Evolutionary conservation across 2,329 filamentous ascomycete species (phyloP).

Genomic region (Pseudocercospora cruenta): DNA sequence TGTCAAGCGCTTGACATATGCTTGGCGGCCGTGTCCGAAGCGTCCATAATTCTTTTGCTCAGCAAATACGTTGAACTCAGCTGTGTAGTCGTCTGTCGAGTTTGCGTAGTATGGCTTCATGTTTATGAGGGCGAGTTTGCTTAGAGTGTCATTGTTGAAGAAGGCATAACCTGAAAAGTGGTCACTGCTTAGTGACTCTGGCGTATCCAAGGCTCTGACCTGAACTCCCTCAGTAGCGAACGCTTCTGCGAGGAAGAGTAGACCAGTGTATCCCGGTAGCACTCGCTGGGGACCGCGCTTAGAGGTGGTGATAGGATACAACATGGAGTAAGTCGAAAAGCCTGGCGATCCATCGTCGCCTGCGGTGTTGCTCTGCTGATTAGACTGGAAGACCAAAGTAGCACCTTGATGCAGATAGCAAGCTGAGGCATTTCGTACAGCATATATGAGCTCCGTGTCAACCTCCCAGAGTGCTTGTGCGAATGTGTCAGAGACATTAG

Average conservation of each 20-base stretch:
- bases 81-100: slow-evolving; percentile 32
- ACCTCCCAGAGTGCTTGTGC: slow-evolving; percentile 47
- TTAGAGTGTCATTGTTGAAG: slow-evolving; percentile 28
- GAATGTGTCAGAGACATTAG: slow-evolving; percentile 47
- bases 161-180: slow-evolving; percentile 36
- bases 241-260: slow-evolving; percentile 36
- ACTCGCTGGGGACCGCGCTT: slow-evolving; percentile 33
- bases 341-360: slow-evolving; percentile 34
- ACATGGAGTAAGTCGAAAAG: slow-evolving; percentile 36
- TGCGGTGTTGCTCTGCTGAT: slow-evolving; percentile 34
- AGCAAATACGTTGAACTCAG: slow-evolving; percentile 24
- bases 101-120: slow-evolving; percentile 36
- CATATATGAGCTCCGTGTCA: slow-evolving; percentile 45
- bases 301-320: slow-evolving; percentile 32
- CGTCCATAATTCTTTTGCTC: slow-evolving; percentile 10
- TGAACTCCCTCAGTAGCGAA: slow-evolving; percentile 33
- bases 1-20: slow-evolving; percentile 35
- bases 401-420: slow-evolving; percentile 43
- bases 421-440: slow-evolving; percentile 43
- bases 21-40: slow-evolving; percentile 5
- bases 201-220: slow-evolving; percentile 28
- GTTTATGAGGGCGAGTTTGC: slow-evolving; percentile 36
- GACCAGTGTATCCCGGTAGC: slow-evolving; percentile 33
- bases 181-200: slow-evolving; percentile 28
- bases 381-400: slow-evolving; percentile 36